Evolutionary conservation across 345 rosid genomes (phyloP).

Genomic region (Heritiera littoralis): DNA sequence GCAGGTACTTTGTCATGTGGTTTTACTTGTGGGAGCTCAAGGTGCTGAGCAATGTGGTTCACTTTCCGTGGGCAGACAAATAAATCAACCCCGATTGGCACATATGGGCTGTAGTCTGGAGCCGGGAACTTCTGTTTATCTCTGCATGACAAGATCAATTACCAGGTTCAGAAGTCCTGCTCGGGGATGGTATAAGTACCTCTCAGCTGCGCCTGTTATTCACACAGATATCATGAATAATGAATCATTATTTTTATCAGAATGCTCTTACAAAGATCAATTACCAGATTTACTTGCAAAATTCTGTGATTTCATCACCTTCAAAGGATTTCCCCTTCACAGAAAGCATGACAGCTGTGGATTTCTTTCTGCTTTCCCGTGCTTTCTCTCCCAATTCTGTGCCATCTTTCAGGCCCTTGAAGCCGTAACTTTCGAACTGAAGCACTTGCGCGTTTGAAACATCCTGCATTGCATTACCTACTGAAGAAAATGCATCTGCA

Average conservation of each 20-base stretch:
- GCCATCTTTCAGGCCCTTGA: slow-evolving; percentile 33
- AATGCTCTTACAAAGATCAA: no score
- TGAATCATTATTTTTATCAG: no score
- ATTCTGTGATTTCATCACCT: slow-evolving; percentile 39
- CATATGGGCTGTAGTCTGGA: slow-evolving; percentile 58
- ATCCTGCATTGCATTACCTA: slow-evolving; percentile 26
- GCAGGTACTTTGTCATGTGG: slow-evolving; percentile 66
- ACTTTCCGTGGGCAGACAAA: slow-evolving; percentile 71
- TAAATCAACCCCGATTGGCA: slow-evolving; percentile 80
- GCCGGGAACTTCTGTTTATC: slow-evolving; percentile 79
- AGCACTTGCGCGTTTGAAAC: slow-evolving; percentile 37
- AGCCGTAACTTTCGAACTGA: slow-evolving; percentile 31
- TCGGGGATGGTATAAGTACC: slow-evolving; percentile 56
- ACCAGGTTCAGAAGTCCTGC: slow-evolving; percentile 64
- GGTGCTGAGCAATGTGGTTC: slow-evolving; percentile 85
- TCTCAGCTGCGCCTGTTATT: slow-evolving; percentile 56
- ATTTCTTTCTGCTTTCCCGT: slow-evolving; percentile 42
- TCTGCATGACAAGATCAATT: no score
- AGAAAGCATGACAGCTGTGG: slow-evolving; percentile 47
- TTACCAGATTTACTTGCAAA: slow-evolving; percentile 32
- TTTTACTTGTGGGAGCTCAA: slow-evolving; percentile 75
- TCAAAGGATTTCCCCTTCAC: slow-evolving; percentile 53
- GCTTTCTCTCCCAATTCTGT: slow-evolving; percentile 36
- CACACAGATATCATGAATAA: background rate
- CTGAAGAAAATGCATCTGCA: slow-evolving; percentile 43